A percentile compares a stretch with the other conserved stretches of the same genome.
Conservation (phyloP, 148 eudicot species). For the Heliamphora exappendiculata region DNA sequence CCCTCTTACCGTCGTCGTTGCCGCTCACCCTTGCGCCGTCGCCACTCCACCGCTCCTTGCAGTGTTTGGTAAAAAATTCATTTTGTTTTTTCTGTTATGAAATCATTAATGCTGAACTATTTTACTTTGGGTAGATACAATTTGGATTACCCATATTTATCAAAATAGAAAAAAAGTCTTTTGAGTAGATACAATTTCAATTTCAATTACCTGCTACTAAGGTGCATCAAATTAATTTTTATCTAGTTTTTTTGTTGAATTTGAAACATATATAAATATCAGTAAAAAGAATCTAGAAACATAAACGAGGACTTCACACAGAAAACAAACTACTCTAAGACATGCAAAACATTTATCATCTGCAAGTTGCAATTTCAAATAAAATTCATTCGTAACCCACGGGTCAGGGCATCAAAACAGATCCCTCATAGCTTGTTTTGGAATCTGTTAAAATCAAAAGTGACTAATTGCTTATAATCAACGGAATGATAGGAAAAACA, state of each 20-base stretch:
- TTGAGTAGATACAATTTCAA: too few relatives aligned
- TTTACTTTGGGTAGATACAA: too few relatives aligned
- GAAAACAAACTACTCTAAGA: neutral
- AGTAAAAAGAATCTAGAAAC: neutral
- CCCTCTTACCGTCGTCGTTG: too few relatives aligned
- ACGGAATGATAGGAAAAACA: too few relatives aligned
- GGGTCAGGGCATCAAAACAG: neutral
- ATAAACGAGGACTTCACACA: neutral
- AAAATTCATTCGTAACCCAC: neutral
- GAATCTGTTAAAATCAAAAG: neutral
- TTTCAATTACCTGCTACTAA: too few relatives aligned
- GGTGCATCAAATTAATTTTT: neutral
- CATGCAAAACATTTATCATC: neutral
- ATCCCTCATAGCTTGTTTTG: neutral
- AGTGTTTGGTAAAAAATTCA: too few relatives aligned
- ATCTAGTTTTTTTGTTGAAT: neutral
- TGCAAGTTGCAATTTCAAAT: conserved; percentile 3
- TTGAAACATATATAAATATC: neutral
- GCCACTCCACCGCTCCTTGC: too few relatives aligned
- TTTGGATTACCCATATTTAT: too few relatives aligned
- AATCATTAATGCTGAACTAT: too few relatives aligned
- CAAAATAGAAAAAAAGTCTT: too few relatives aligned
- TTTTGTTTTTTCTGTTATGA: too few relatives aligned
- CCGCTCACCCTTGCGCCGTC: too few relatives aligned
- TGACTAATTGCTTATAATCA: neutral